Evolutionary conservation across 2,329 filamentous ascomycete species (phyloP).

Genomic region (Volutella citrinella): DNA sequence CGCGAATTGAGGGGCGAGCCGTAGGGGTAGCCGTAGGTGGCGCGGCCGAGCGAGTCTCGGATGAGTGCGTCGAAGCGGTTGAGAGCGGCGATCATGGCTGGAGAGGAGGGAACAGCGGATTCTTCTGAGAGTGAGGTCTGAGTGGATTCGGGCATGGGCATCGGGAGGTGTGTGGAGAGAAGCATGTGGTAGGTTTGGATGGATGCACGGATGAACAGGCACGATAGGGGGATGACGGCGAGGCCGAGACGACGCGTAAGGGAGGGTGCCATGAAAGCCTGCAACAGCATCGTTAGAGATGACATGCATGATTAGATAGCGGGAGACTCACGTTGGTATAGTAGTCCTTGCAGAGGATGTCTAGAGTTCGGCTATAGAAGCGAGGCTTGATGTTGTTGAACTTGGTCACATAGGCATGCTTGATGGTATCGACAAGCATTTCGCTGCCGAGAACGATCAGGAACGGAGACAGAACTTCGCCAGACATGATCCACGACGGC

Average conservation of each 20-base stretch:
- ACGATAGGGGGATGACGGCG: slow-evolving; percentile 88
- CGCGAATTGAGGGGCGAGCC: slow-evolving; percentile 36
- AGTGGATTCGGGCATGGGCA: slow-evolving; percentile 63
- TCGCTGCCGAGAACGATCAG: slow-evolving; percentile 92
- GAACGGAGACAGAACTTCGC: slow-evolving; percentile 89
- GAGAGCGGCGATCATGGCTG: slow-evolving; percentile 72
- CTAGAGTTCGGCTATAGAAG: slow-evolving; percentile 85
- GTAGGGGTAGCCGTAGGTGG: slow-evolving; percentile 61
- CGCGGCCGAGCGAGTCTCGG: slow-evolving; percentile 71
- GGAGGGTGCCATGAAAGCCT: slow-evolving; percentile 89
- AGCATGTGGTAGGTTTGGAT: slow-evolving; percentile 99
- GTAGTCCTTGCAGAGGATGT: slow-evolving; percentile 95
- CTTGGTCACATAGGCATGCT: slow-evolving; percentile 96
- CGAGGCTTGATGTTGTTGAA: slow-evolving; percentile 96
- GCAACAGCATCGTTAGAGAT: too few species aligned
- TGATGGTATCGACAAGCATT: slow-evolving; percentile 95
- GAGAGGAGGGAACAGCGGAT: slow-evolving; percentile 61
- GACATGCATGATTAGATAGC: too few species aligned
- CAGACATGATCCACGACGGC: slow-evolving; percentile 72
- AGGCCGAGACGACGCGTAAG: slow-evolving; percentile 86
- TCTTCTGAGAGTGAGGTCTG: slow-evolving; percentile 66
- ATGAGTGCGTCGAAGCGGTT: slow-evolving; percentile 75
- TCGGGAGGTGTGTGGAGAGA: slow-evolving; percentile 78
- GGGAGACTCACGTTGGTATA: slow-evolving; percentile 75
- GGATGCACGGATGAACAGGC: slow-evolving; percentile 90